These are phyloP conservation scores for Sanghuangporus weigelae DNA, from an alignment of 1,284 basidiomycete genomes.

Conservation along the genomic window DNA sequence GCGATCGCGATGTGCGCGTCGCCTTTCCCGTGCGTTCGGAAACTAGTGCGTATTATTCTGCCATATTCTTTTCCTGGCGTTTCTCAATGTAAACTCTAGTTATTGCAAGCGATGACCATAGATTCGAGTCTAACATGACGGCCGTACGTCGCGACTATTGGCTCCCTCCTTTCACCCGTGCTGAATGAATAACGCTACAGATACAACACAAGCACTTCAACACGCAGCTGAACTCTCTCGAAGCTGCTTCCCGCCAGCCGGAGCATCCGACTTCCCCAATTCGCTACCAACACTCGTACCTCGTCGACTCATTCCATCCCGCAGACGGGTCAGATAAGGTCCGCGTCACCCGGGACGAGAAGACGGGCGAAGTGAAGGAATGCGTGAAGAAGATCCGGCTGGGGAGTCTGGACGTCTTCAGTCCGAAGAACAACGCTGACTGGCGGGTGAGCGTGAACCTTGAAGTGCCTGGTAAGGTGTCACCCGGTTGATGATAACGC, in stretches of 20 bases:
- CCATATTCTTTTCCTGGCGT: slow-evolving; percentile 3
- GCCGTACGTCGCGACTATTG: slow-evolving; percentile 46
- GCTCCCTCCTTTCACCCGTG: slow-evolving; percentile 17
- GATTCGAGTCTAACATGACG: slow-evolving; percentile 92
- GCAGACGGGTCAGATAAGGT: slow-evolving; percentile 58
- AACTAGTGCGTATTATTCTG: slow-evolving; percentile 61
- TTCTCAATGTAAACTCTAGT: slow-evolving; percentile 29
- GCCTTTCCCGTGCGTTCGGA: slow-evolving; percentile 78
- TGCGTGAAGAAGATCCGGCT: slow-evolving; percentile 78
- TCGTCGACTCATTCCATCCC: slow-evolving; percentile 80
- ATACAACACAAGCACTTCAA: slow-evolving; percentile 86
- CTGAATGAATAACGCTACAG: slow-evolving; percentile 35
- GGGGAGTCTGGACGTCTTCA: slow-evolving; percentile 84
- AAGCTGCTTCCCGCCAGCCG: slow-evolving; percentile 41
- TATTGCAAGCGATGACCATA: slow-evolving; percentile 54
- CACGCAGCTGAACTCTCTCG: slow-evolving; percentile 74
- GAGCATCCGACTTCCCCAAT: slow-evolving; percentile 53
- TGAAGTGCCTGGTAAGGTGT: slow-evolving; percentile 66
- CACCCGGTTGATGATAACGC: neutral
- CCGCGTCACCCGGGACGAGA: slow-evolving; percentile 82
- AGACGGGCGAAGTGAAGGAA: slow-evolving; percentile 58
- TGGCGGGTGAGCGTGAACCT: slow-evolving; percentile 90
- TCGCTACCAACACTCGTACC: slow-evolving; percentile 72
- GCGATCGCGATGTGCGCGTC: slow-evolving; percentile 49
- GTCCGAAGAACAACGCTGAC: slow-evolving; percentile 80